Percentiles rank a stretch among this genome's conserved stretches.
Conservation (phyloP, 2,329 filamentous ascomycete species). For the Hymenoscyphus infarciens region DNA sequence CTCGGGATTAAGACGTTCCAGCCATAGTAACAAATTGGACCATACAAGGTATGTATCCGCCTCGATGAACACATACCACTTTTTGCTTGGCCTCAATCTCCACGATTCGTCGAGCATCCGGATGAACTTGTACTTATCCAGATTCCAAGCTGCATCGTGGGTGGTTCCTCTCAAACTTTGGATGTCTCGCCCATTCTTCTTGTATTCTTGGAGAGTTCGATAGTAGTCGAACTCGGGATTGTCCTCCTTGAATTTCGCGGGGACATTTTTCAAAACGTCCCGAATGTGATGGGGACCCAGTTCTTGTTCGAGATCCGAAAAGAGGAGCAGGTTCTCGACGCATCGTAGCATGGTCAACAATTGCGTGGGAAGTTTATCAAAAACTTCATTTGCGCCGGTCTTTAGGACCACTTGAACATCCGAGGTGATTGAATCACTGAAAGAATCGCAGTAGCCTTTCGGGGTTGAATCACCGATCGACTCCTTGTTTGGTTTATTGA, state of each 20-base stretch:
- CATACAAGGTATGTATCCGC: slow-evolving; percentile 55
- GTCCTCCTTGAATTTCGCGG: slow-evolving; percentile 39
- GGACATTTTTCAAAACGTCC: slow-evolving; percentile 45
- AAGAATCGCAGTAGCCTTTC: neutral
- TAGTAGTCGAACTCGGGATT: slow-evolving; percentile 45
- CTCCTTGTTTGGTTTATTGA: no score
- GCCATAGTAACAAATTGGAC: slow-evolving; percentile 48
- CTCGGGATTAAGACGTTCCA: slow-evolving; percentile 41
- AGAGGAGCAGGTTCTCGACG: slow-evolving; percentile 42
- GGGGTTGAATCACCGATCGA: neutral
- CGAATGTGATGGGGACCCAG: slow-evolving; percentile 43
- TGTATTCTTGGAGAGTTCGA: slow-evolving; percentile 41
- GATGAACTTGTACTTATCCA: slow-evolving; percentile 60
- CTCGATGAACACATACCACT: slow-evolving; percentile 58
- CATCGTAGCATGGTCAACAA: slow-evolving; percentile 50
- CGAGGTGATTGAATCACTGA: neutral
- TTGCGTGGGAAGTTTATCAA: slow-evolving; percentile 49
- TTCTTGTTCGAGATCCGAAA: slow-evolving; percentile 51
- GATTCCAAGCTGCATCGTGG: slow-evolving; percentile 43
- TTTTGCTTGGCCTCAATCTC: slow-evolving; percentile 44
- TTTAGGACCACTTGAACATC: slow-evolving; percentile 41
- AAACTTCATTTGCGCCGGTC: slow-evolving; percentile 53
- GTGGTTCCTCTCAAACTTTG: slow-evolving; percentile 36
- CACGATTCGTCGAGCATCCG: slow-evolving; percentile 55
- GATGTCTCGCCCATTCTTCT: slow-evolving; percentile 43